These are phyloP conservation scores for Raphidocelis subcapitata DNA, from an alignment of 139 green algal genomes.

Conservation along the genomic window DNA sequence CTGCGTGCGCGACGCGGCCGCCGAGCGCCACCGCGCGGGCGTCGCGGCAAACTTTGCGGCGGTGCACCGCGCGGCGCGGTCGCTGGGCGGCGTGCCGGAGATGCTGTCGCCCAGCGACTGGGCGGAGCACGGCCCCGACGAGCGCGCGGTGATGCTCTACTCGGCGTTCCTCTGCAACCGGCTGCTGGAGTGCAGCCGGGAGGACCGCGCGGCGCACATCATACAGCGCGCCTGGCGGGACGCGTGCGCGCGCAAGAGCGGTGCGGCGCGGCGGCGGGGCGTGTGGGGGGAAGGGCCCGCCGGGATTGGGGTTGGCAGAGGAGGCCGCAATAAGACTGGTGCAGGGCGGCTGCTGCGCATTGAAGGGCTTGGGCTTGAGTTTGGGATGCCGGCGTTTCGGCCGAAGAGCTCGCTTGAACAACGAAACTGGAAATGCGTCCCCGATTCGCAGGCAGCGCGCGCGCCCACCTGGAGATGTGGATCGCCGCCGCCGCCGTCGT, in stretches of 20 bases:
- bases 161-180: slow-evolving; percentile 69
- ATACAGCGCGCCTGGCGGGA: slow-evolving; percentile 62
- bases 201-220: slow-evolving; percentile 69
- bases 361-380: no score
- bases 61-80: slow-evolving; percentile 29
- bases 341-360: background rate
- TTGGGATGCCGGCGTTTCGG: no score
- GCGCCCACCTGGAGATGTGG: slow-evolving; percentile 46
- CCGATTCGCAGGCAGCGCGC: slow-evolving; percentile 32
- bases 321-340: background rate
- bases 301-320: no score
- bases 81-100: slow-evolving; percentile 65
- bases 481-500: slow-evolving; percentile 48
- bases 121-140: slow-evolving; percentile 64
- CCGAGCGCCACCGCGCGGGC: slow-evolving; percentile 19
- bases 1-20: slow-evolving; percentile 33
- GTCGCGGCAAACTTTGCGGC: slow-evolving; percentile 68
- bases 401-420: no score
- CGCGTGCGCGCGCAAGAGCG: background rate
- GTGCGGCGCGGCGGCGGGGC: background rate
- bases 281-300: no score
- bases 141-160: slow-evolving; percentile 65
- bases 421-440: no score
- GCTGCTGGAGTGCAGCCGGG: slow-evolving; percentile 71
- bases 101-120: slow-evolving; percentile 70